Evolutionary conservation across 768 basidiomycete genomes (phyloP).

Genomic region (Cubamyces lactineus): DNA sequence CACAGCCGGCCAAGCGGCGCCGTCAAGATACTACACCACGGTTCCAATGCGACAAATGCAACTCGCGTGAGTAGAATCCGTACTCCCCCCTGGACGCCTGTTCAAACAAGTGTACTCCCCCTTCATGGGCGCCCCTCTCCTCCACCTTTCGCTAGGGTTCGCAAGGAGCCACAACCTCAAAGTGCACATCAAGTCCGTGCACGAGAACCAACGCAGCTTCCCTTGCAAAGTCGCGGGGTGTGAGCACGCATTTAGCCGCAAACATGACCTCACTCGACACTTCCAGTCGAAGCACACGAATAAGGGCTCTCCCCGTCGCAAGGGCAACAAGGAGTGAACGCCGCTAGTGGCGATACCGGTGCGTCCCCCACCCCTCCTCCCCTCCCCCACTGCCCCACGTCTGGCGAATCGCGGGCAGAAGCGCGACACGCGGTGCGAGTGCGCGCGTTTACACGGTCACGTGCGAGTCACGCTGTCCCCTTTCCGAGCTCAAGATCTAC

Average conservation of each 20-base stretch:
- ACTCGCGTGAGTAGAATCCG: slow-evolving; percentile 1
- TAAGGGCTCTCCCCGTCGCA: slow-evolving; percentile 19
- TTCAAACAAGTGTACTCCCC: not conserved
- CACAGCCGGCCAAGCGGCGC: slow-evolving; percentile 2
- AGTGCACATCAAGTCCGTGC: slow-evolving; percentile 16
- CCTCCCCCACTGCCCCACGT: not conserved
- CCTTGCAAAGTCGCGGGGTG: slow-evolving; percentile 3
- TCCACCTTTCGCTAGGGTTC: not conserved
- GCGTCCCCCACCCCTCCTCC: not conserved
- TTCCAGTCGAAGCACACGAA: slow-evolving; percentile 13
- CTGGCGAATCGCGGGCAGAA: no score
- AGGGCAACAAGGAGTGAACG: not conserved
- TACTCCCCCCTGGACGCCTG: not conserved
- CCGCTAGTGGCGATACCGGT: not conserved
- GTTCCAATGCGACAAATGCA: not conserved
- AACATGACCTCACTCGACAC: slow-evolving; percentile 20
- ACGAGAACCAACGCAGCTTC: slow-evolving; percentile 1
- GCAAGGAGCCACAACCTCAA: slow-evolving; percentile 16
- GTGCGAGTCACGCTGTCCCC: not conserved
- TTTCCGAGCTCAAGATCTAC: no score
- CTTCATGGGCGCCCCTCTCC: not conserved
- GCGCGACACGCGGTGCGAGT: no score
- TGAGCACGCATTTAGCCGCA: slow-evolving; percentile 5
- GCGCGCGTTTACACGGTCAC: not conserved
- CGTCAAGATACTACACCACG: slow-evolving; percentile 10